These are phyloP conservation scores for Protea cynaroides DNA, from an alignment of 164 flowering plant genomes.

Conservation along the genomic window DNA sequence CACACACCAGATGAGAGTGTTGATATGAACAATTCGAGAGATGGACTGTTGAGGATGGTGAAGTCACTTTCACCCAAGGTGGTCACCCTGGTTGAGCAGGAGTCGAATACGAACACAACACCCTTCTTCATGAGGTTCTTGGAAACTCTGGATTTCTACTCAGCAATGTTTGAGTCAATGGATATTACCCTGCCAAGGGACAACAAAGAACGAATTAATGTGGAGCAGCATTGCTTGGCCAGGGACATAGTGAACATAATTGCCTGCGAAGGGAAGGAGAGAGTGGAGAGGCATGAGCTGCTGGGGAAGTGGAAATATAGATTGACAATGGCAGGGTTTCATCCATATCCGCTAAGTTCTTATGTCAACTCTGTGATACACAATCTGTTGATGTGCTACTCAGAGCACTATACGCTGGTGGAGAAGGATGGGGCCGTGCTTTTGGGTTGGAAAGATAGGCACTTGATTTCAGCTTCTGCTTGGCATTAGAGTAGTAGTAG, in stretches of 20 bases:
- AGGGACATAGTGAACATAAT: constrained; percentile 90
- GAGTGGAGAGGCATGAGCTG: constrained; percentile 89
- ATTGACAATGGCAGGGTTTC: constrained; percentile 95
- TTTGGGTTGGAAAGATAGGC: constrained; percentile 66
- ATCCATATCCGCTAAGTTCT: constrained; percentile 43
- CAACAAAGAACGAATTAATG: constrained; percentile 84
- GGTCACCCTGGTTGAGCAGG: constrained; percentile 93
- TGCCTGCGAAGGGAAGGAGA: constrained; percentile 93
- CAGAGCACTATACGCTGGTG: too few relatives aligned
- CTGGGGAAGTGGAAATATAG: constrained; percentile 97
- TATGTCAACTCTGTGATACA: constrained; percentile 22
- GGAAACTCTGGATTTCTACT: constrained; percentile 85
- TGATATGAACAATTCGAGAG: constrained; percentile 67
- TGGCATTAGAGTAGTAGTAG: constrained; percentile 39
- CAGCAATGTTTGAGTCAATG: constrained; percentile 81
- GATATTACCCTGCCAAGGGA: constrained; percentile 80
- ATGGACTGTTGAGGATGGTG: constrained; percentile 89
- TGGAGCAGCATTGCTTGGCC: constrained; percentile 87
- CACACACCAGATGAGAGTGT: constrained; percentile 99
- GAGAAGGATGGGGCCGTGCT: constrained; percentile 44
- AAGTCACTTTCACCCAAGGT: constrained; percentile 79
- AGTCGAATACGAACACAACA: constrained; percentile 85
- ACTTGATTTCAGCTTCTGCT: constrained; percentile 64
- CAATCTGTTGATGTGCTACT: too few relatives aligned
- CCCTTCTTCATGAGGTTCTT: constrained; percentile 80